phyloP scores from a whole-genome alignment of 495 filamentous ascomycete species.

The Talaromyces stipitatus region DNA sequence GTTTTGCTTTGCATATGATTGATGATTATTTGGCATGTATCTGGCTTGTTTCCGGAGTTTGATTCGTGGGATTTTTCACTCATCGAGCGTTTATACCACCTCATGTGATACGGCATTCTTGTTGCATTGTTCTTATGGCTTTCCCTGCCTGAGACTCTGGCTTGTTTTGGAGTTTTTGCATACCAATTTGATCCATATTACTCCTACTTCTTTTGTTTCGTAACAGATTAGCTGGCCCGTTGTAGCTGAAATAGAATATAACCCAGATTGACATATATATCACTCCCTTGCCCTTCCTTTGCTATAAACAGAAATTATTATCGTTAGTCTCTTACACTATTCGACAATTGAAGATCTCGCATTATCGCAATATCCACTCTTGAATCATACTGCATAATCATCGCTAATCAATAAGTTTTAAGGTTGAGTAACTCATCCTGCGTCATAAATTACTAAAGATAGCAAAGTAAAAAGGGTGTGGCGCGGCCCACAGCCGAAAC shows the following conservation, averaged over 20 bases:
- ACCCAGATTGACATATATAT: not conserved
- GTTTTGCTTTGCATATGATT: slow-evolving; percentile 2
- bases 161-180: not conserved
- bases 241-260: not conserved
- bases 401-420: not conserved
- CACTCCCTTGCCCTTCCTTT: not conserved
- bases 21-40: slow-evolving; percentile 10
- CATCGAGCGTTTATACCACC: not conserved
- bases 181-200: not conserved
- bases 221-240: not conserved
- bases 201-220: not conserved
- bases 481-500: not conserved
- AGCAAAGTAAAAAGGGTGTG: not conserved
- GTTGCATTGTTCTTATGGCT: not conserved
- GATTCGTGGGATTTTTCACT: slow-evolving; percentile 1
- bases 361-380: not conserved
- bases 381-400: not conserved
- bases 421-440: not conserved
- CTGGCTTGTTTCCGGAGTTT: slow-evolving; percentile 1
- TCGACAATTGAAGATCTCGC: not conserved
- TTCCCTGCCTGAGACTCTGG: not conserved
- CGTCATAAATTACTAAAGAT: slow-evolving; percentile 1
- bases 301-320: not conserved
- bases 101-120: slow-evolving; percentile 5
- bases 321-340: not conserved